Percentiles rank a stretch among this genome's conserved stretches.
phyloP scores from a whole-genome alignment of 1,284 basidiomycete species.

The Leccinum griseonigrum region DNA sequence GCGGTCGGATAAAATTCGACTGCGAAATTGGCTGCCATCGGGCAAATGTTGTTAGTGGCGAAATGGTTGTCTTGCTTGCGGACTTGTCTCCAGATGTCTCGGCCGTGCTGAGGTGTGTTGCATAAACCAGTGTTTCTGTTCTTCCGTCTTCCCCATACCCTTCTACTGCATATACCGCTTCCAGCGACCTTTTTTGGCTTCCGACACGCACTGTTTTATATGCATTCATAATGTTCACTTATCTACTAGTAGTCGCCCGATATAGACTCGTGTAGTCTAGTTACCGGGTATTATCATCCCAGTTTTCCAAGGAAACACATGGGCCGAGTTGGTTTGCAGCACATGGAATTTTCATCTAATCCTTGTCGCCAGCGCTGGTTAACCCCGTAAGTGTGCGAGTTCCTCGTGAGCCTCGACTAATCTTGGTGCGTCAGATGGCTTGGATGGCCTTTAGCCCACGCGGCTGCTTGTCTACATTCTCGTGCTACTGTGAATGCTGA shows the following conservation, averaged over 20 bases:
- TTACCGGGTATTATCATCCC: slow-evolving; percentile 1
- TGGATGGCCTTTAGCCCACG: background rate
- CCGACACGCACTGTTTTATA: slow-evolving; percentile 11
- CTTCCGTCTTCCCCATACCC: slow-evolving; percentile 23
- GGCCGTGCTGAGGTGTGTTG: slow-evolving; percentile 18
- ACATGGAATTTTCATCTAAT: slow-evolving; percentile 5
- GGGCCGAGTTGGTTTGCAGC: background rate
- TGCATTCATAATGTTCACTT: slow-evolving; percentile 16
- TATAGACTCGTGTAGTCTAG: slow-evolving; percentile 18
- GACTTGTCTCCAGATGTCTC: background rate
- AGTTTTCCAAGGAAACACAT: background rate
- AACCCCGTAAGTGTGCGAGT: background rate
- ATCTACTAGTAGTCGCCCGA: slow-evolving; percentile 20
- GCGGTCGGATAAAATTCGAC: slow-evolving; percentile 55
- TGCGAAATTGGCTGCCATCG: slow-evolving; percentile 58
- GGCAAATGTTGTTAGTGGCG: slow-evolving; percentile 48
- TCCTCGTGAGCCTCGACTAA: background rate
- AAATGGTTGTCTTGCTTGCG: slow-evolving; percentile 1
- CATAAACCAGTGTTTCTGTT: slow-evolving; percentile 2
- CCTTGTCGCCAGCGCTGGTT: background rate
- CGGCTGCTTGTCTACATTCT: background rate
- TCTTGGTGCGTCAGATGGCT: slow-evolving; percentile 1
- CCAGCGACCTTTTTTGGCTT: slow-evolving; percentile 5
- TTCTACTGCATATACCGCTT: slow-evolving; percentile 17
- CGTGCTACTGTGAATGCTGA: background rate